These are phyloP conservation scores for Xylona heveae DNA, from an alignment of 495 filamentous ascomycete species.

Conservation along the genomic window DNA sequence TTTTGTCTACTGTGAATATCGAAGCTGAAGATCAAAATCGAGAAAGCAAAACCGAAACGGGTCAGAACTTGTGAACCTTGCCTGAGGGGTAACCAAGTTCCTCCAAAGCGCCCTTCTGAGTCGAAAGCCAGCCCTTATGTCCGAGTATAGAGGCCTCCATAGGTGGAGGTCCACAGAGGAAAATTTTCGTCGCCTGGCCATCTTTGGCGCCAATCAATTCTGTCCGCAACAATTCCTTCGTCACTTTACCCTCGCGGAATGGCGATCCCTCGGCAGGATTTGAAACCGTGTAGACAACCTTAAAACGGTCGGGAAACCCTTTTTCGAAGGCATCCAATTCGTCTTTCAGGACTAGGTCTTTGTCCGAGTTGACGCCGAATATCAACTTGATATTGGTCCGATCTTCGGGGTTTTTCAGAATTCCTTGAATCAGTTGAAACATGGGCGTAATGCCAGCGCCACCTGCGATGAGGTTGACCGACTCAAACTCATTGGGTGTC, in stretches of 20 bases:
- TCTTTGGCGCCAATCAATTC: slow-evolving; percentile 17
- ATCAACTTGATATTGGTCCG: slow-evolving; percentile 39
- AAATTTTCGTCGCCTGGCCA: slow-evolving; percentile 31
- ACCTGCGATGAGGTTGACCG: slow-evolving; percentile 37
- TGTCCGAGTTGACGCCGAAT: slow-evolving; percentile 42
- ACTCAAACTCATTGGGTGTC: slow-evolving; percentile 29
- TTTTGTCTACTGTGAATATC: too few species aligned
- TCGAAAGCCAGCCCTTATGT: too few species aligned
- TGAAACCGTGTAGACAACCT: slow-evolving; percentile 35
- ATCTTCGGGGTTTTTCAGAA: slow-evolving; percentile 38
- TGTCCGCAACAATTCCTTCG: slow-evolving; percentile 29
- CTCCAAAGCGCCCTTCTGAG: too few species aligned
- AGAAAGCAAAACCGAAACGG: too few species aligned
- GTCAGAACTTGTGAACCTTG: too few species aligned
- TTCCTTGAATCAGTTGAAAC: slow-evolving; percentile 36
- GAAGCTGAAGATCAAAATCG: too few species aligned
- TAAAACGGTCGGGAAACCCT: slow-evolving; percentile 33
- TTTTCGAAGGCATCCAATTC: slow-evolving; percentile 31
- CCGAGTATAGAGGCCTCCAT: too few species aligned
- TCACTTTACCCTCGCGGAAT: slow-evolving; percentile 32
- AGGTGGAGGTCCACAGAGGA: slow-evolving; percentile 42
- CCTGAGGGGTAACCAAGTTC: too few species aligned
- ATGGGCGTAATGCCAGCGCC: slow-evolving; percentile 44
- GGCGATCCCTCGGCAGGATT: slow-evolving; percentile 19
- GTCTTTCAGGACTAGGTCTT: slow-evolving; percentile 32